Percentiles rank a stretch among this genome's conserved stretches.
phyloP scores from a whole-genome alignment of 345 rosid genomes.

The Citrus medica region DNA sequence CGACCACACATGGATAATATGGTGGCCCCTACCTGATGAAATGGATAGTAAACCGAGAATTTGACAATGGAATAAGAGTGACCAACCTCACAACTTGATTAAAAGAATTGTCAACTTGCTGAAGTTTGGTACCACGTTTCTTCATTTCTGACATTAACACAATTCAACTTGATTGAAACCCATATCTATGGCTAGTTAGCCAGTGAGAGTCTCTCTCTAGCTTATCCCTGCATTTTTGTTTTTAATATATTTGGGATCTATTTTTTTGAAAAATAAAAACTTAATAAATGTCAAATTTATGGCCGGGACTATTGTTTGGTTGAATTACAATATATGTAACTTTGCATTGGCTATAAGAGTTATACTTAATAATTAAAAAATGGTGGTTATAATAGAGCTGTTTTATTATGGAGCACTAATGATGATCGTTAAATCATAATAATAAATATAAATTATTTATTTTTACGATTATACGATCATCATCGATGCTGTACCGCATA shows the following conservation, averaged over 20 bases:
- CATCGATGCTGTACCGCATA: fast-evolving
- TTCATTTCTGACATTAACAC: not conserved
- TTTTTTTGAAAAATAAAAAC: too few relatives aligned
- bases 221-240: too few relatives aligned
- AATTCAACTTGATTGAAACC: not conserved
- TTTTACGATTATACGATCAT: too few relatives aligned
- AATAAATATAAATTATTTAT: too few relatives aligned
- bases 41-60: not conserved
- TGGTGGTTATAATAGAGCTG: fast-evolving
- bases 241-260: too few relatives aligned
- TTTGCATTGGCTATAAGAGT: too few relatives aligned
- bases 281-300: too few relatives aligned
- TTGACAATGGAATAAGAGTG: not conserved
- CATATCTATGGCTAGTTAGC: not conserved
- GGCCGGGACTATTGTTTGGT: too few relatives aligned
- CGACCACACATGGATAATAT: not conserved
- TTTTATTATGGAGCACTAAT: fast-evolving
- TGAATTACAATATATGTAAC: too few relatives aligned
- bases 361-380: too few relatives aligned
- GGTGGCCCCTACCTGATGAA: not conserved
- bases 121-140: not conserved
- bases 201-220: not conserved
- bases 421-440: too few relatives aligned
- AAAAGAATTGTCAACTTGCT: not conserved
- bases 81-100: not conserved